Base-by-base conservation (phyloP, 106 monocot species). In the Dendrobium nobile region DNA sequence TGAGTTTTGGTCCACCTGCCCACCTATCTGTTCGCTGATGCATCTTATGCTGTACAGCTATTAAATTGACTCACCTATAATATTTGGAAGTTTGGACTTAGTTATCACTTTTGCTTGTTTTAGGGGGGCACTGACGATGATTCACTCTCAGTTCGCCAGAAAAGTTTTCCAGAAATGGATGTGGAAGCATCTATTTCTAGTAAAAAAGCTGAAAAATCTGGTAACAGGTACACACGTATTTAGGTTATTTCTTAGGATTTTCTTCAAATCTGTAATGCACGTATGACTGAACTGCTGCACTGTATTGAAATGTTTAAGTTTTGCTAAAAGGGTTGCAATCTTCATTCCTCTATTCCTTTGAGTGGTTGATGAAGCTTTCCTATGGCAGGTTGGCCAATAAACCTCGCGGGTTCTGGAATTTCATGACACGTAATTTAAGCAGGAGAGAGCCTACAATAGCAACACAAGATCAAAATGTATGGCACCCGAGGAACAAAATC, bases 321-420 rank as follows among this genome's bases (percentile, higher is more conserved):
- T n/a, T 26, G 67, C 54, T 3, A 67, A 64, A 48, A 61, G 42
- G 72, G 17, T n/a, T 77, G 43, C 43, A 64, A 70, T 61, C 8
- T 44, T 7, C 41, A 37, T 55, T 82, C 26, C 18, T 42, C 24
- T 48, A 33, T 27, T 79, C 58, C 0, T 74, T 47, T 51, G 11
- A 20, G 9, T 59, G 26, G 43, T 79, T 75, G 47, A 59, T 84
- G 73, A 73, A 64, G 59, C 19, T 54, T 58, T 59, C 41, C 0
- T 88, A 56, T 85, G 31, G 79, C 85, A 84, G 86, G 81, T 26
- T 64, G 77, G 78, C 75, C 54, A 81, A 45, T 67, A 86, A 92
- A 77, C 82, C 77, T 56, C 88, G 75, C 75, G 84, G 86, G 56
- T 90, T 98, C 67, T 95, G 92, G 98, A 89, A 79, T 78, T 95